Conservation (phyloP, 2,329 filamentous ascomycete species). For the Elsinoe batatas region DNA sequence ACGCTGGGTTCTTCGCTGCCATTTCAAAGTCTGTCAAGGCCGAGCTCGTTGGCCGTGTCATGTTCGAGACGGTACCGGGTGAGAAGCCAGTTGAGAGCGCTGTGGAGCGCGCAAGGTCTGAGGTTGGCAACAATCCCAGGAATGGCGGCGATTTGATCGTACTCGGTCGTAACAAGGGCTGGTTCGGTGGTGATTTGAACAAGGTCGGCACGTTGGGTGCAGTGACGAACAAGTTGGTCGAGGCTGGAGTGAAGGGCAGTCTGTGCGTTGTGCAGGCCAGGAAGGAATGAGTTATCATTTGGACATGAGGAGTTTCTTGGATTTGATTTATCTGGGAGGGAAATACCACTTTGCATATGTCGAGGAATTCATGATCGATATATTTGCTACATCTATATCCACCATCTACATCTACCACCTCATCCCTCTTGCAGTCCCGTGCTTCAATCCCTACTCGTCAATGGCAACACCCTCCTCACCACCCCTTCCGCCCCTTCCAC, state of each 20-base stretch:
- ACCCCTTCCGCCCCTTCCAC: too few relatives aligned
- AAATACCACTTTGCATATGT: too few relatives aligned
- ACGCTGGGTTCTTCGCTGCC: slow-evolving; percentile 47
- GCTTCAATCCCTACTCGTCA: too few relatives aligned
- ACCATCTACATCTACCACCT: too few relatives aligned
- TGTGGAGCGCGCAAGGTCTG: slow-evolving; percentile 45
- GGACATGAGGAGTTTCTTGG: background rate
- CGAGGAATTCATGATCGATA: too few relatives aligned
- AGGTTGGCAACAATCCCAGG: slow-evolving; percentile 50
- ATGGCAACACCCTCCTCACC: too few relatives aligned
- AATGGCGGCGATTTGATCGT: slow-evolving; percentile 65
- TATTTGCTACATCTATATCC: too few relatives aligned
- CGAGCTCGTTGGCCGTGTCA: slow-evolving; percentile 43
- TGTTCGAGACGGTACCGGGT: slow-evolving; percentile 45
- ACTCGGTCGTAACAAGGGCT: slow-evolving; percentile 44
- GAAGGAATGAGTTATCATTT: slow-evolving; percentile 12
- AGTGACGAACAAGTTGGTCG: slow-evolving; percentile 51
- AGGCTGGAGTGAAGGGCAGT: slow-evolving; percentile 52
- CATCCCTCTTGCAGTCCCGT: background rate
- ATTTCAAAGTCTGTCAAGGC: slow-evolving; percentile 47
- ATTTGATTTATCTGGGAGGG: background rate
- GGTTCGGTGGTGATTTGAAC: slow-evolving; percentile 29
- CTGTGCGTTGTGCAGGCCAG: slow-evolving; percentile 60
- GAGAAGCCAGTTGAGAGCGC: slow-evolving; percentile 37
- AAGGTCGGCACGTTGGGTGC: slow-evolving; percentile 45